Evolutionary conservation across 2,329 filamentous ascomycete genomes (phyloP).

Genomic region (Colletotrichum sansevieriae): DNA sequence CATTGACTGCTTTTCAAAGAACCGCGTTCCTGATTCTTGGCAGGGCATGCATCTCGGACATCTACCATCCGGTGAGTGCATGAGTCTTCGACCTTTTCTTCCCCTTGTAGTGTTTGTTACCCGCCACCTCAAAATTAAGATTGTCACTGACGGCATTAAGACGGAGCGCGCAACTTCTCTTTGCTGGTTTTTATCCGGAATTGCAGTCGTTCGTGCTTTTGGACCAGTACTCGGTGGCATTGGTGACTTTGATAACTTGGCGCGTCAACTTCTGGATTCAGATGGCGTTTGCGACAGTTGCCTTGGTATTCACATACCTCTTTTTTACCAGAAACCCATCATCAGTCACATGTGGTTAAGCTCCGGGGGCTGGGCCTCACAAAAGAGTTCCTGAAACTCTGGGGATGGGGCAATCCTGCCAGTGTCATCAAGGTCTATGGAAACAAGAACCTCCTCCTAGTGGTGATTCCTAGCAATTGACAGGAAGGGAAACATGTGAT

Average conservation of each 20-base stretch:
- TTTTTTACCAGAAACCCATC: conserved; percentile 80
- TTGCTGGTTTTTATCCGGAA: too few relatives aligned
- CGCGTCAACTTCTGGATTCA: conserved; percentile 84
- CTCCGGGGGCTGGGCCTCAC: conserved; percentile 62
- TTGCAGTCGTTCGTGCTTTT: conserved; percentile 49
- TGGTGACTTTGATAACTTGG: conserved; percentile 79
- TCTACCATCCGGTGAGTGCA: conserved; percentile 54
- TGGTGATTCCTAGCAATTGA: conserved; percentile 71
- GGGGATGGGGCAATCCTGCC: conserved; percentile 75
- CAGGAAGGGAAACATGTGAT: conserved; percentile 46
- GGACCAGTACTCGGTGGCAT: conserved; percentile 80
- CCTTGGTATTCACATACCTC: conserved; percentile 72
- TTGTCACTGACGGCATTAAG: conserved; percentile 55
- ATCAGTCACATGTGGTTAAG: conserved; percentile 71
- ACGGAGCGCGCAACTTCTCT: too few relatives aligned
- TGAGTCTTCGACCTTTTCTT: too few relatives aligned
- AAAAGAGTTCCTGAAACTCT: conserved; percentile 60
- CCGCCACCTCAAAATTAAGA: conserved; percentile 63
- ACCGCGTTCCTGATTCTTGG: conserved; percentile 82
- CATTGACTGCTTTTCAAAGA: conserved; percentile 80
- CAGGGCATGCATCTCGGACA: conserved; percentile 68
- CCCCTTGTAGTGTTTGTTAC: too few relatives aligned
- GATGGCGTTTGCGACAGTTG: conserved; percentile 75
- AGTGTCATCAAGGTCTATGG: conserved; percentile 73
- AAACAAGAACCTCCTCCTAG: conserved; percentile 77